These are phyloP conservation scores for Haplographium delicatum DNA, from an alignment of 495 filamentous ascomycete genomes.

Conservation along the genomic window DNA sequence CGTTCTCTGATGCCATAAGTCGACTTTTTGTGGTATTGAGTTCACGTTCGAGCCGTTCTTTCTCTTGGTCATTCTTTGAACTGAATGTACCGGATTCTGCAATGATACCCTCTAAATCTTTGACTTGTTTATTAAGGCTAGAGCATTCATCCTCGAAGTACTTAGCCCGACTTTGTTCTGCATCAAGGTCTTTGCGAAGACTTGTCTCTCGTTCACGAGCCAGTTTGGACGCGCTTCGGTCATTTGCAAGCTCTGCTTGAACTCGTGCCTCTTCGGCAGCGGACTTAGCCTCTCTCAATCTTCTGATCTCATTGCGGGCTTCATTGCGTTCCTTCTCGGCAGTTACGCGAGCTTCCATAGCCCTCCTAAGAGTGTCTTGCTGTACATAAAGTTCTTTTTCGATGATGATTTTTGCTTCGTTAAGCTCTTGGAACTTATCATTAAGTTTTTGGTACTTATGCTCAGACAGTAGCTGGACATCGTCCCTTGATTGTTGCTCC, in stretches of 20 bases:
- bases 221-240: constrained; percentile 69
- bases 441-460: constrained; percentile 78
- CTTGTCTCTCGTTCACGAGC: constrained; percentile 78
- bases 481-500: constrained; percentile 92
- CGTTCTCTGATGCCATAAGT: constrained; percentile 89
- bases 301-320: constrained; percentile 76
- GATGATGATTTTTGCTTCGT: constrained; percentile 93
- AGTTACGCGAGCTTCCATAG: constrained; percentile 69
- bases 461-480: constrained; percentile 86
- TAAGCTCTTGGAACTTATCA: constrained; percentile 80
- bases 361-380: constrained; percentile 85
- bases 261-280: constrained; percentile 80
- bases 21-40: constrained; percentile 89
- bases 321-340: constrained; percentile 88
- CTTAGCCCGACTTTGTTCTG: constrained; percentile 60
- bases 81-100: constrained; percentile 84
- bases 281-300: constrained; percentile 73
- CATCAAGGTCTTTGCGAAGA: constrained; percentile 72
- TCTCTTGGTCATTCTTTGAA: constrained; percentile 82
- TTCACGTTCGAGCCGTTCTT: constrained; percentile 87
- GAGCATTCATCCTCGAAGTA: constrained; percentile 73
- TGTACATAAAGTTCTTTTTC: constrained; percentile 99
- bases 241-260: constrained; percentile 73
- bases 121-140: constrained; percentile 66
- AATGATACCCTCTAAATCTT: constrained; percentile 77